phyloP scores from a whole-genome alignment of 2,329 filamentous ascomycete species.

The Fusarium ambrosium region DNA sequence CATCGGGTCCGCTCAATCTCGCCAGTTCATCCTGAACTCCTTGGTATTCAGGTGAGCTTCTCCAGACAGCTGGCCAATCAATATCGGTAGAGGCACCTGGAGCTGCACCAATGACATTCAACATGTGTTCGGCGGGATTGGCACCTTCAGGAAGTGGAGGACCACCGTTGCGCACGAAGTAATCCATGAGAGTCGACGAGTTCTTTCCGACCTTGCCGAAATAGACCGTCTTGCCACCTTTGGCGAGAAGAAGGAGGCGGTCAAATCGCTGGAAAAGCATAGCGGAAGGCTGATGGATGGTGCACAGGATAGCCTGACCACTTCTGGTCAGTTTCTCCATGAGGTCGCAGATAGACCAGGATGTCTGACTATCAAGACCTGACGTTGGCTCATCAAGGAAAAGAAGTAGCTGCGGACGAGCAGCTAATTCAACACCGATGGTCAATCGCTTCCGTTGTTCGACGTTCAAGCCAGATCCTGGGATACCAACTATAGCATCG shows the following conservation, averaged over 20 bases:
- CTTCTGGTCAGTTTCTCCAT: constrained; percentile 70
- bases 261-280: constrained; percentile 50
- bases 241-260: constrained; percentile 69
- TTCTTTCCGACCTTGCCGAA: constrained; percentile 74
- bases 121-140: constrained; percentile 79
- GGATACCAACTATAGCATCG: constrained; percentile 62
- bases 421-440: constrained; percentile 60
- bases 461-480: constrained; percentile 57
- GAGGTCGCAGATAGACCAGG: constrained; percentile 79
- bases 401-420: constrained; percentile 59
- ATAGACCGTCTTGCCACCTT: constrained; percentile 72
- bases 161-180: constrained; percentile 75
- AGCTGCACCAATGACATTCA: constrained; percentile 61
- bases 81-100: constrained; percentile 61
- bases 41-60: constrained; percentile 48
- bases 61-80: constrained; percentile 57
- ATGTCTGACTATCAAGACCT: constrained; percentile 67
- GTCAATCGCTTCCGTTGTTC: constrained; percentile 64
- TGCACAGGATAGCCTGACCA: constrained; percentile 63
- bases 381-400: constrained; percentile 66
- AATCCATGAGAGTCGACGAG: constrained; percentile 65
- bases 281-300: constrained; percentile 62
- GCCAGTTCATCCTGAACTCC: constrained; percentile 51
- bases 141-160: constrained; percentile 64
- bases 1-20: no score